Conservation (phyloP, 257 asterid species). For the Ilex aquifolium region DNA sequence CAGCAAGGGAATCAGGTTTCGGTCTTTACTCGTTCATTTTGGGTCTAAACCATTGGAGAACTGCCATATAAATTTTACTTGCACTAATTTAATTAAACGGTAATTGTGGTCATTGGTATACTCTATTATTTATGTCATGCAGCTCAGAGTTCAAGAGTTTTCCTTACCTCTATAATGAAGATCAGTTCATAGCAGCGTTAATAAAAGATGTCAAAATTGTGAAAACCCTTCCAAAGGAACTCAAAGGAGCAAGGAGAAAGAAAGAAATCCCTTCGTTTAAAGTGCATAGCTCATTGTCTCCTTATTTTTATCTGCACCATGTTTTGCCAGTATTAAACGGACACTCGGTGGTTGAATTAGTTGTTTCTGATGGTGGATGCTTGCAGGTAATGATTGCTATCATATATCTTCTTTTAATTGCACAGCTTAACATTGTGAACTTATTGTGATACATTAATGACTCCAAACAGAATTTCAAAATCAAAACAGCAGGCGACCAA, state of each 20-base stretch:
- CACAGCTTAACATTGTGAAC: too few relatives aligned
- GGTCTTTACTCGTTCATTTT: neutral
- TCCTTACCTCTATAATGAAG: conserved; percentile 89
- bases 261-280: conserved; percentile 91
- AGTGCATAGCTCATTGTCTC: conserved; percentile 61
- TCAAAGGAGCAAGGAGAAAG: conserved; percentile 92
- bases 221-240: conserved; percentile 82
- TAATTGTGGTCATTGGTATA: neutral
- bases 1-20: conserved; percentile 91
- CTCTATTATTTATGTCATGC: conserved; percentile 29
- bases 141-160: conserved; percentile 98
- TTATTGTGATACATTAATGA: too few relatives aligned
- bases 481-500: too few relatives aligned
- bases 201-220: conserved; percentile 71
- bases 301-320: conserved; percentile 78
- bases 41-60: neutral
- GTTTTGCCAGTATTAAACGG: conserved; percentile 73
- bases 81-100: neutral
- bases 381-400: conserved; percentile 55
- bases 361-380: conserved; percentile 92
- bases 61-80: too few relatives aligned
- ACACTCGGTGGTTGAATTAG: conserved; percentile 92
- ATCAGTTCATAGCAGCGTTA: conserved; percentile 73
- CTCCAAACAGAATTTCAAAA: too few relatives aligned
- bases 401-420: conserved; percentile 1